Evolutionary conservation across 1,284 basidiomycete species (phyloP).

Genomic region (Heterobasidion occidentale): DNA sequence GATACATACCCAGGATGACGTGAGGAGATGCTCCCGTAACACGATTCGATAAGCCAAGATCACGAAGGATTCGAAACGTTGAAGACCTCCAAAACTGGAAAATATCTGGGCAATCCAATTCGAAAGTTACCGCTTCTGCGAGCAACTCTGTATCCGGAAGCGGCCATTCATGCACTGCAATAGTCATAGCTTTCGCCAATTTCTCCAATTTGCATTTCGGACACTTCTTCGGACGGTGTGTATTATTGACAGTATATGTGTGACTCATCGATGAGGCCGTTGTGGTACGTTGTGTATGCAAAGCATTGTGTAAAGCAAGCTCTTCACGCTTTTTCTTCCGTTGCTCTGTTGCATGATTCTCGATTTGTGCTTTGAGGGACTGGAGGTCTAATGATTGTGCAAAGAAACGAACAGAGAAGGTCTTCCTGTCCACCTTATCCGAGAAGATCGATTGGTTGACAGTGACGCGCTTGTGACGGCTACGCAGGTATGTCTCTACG

Average conservation of each 20-base stretch:
- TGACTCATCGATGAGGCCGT: conserved; percentile 1
- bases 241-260: not conserved
- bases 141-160: conserved; percentile 23
- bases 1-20: not conserved
- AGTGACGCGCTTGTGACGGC: conserved; percentile 15
- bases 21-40: not conserved
- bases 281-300: not conserved
- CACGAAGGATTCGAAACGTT: conserved; percentile 30
- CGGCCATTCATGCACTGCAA: conserved; percentile 41
- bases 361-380: conserved; percentile 16
- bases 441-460: conserved; percentile 17
- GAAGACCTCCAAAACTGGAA: conserved; percentile 31
- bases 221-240: conserved; percentile 12
- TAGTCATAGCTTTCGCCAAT: conserved; percentile 18
- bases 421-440: not conserved
- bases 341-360: conserved; percentile 2
- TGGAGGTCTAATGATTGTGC: conserved; percentile 1
- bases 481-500: conserved; percentile 22
- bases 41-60: conserved; percentile 15
- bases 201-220: conserved; percentile 24
- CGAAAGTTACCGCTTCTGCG: conserved; percentile 32
- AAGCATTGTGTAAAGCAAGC: not conserved
- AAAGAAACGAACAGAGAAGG: conserved; percentile 7
- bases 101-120: conserved; percentile 34
- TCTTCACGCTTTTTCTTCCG: conserved; percentile 3